Conservation (phyloP, 2,329 filamentous ascomycete species). For the Sarocladiaceae sp. region DNA sequence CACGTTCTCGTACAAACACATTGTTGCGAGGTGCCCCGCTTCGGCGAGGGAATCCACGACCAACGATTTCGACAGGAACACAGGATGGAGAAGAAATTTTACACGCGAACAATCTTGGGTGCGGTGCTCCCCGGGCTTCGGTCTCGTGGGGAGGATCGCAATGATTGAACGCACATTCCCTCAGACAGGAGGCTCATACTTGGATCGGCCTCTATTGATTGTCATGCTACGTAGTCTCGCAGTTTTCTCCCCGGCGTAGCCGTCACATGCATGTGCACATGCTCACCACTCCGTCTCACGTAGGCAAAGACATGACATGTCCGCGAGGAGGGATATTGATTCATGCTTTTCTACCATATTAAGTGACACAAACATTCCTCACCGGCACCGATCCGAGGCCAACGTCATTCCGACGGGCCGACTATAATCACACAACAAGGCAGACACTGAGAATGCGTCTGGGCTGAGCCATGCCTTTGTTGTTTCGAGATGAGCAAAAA, state of each 20-base stretch:
- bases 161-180: constrained; percentile 51
- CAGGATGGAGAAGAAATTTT: constrained; percentile 48
- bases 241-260: not conserved
- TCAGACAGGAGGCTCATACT: not conserved
- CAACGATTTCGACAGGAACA: constrained; percentile 35
- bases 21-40: constrained; percentile 41
- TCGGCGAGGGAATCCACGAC: constrained; percentile 37
- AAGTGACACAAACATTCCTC: not conserved
- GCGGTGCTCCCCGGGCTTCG: constrained; percentile 41
- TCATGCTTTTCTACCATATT: not conserved
- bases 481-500: not conserved
- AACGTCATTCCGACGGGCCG: not conserved
- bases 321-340: not conserved
- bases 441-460: not conserved
- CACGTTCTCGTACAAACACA: constrained; percentile 26
- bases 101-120: constrained; percentile 50
- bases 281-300: not conserved
- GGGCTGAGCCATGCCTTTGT: not conserved
- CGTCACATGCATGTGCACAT: not conserved
- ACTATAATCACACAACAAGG: constrained; percentile 1
- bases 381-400: constrained; percentile 1
- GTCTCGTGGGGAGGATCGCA: constrained; percentile 49
- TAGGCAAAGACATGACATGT: not conserved
- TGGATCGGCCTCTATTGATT: not conserved
- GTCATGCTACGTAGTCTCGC: not conserved